Percentiles rank a stretch among this genome's conserved stretches.
Evolutionary conservation across 2,329 filamentous ascomycete species (phyloP).

Genomic region (Claviceps arundinis): DNA sequence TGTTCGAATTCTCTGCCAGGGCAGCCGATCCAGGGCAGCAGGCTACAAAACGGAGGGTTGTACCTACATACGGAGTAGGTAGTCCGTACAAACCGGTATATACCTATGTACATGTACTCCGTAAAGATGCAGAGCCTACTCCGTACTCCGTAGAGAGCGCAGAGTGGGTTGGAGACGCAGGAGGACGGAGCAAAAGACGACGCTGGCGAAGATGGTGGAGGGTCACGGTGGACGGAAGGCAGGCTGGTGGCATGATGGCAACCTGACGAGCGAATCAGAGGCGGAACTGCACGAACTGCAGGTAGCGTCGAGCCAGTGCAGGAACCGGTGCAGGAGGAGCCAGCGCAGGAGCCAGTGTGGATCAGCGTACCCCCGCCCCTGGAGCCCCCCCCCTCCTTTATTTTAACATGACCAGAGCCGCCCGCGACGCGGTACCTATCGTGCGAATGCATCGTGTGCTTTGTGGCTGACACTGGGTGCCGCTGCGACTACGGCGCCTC

Average conservation of each 20-base stretch:
- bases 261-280: background rate
- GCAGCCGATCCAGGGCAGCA: too few species aligned
- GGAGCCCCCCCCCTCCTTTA: conserved; percentile 1
- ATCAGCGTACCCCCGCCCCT: conserved; percentile 1
- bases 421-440: too few species aligned
- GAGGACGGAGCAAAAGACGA: background rate
- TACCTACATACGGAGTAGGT: too few species aligned
- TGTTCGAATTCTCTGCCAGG: background rate
- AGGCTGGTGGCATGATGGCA: background rate
- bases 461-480: too few species aligned
- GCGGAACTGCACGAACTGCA: background rate
- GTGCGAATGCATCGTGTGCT: too few species aligned
- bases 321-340: background rate
- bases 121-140: too few species aligned
- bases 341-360: conserved; percentile 1
- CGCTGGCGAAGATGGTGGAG: background rate
- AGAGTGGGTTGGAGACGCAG: background rate
- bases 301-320: background rate
- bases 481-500: too few species aligned
- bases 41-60: too few species aligned
- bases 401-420: background rate
- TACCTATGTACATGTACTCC: too few species aligned
- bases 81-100: too few species aligned
- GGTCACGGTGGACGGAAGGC: background rate
- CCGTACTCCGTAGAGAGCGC: too few species aligned